Evolutionary conservation across 148 eudicot species (phyloP).

Genomic region (Chenopodium formosanum): DNA sequence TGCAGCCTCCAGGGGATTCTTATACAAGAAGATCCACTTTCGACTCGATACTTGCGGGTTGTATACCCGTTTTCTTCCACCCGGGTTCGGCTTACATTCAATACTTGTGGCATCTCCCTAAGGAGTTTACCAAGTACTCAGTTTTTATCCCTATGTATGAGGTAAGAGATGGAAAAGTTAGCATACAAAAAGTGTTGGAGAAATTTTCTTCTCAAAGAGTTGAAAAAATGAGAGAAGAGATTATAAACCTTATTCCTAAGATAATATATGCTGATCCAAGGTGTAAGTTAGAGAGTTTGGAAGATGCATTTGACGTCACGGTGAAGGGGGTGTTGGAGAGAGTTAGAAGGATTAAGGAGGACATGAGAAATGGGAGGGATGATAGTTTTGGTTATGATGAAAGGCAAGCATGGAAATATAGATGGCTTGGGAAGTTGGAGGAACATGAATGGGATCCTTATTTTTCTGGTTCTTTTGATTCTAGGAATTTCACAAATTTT

Average conservation of each 20-base stretch:
- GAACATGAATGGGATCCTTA: conserved; percentile 55
- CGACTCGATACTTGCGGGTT: conserved; percentile 77
- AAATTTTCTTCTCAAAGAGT: conserved; percentile 38
- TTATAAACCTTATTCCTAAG: conserved; percentile 54
- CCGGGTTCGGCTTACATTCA: conserved; percentile 61
- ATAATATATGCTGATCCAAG: conserved; percentile 55
- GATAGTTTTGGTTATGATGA: conserved; percentile 48
- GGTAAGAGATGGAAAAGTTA: conserved; percentile 40
- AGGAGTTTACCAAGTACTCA: conserved; percentile 47
- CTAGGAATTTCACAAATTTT: conserved; percentile 37
- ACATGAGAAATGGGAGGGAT: conserved; percentile 35
- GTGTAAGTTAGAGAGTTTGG: conserved; percentile 38
- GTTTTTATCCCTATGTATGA: conserved; percentile 61
- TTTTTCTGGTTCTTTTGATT: conserved; percentile 44
- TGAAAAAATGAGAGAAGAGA: conserved; percentile 52
- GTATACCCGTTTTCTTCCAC: conserved; percentile 82
- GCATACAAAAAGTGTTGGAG: conserved; percentile 43
- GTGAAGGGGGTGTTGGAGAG: conserved; percentile 45
- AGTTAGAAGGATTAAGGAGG: conserved; percentile 35
- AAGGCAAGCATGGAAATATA: conserved; percentile 44
- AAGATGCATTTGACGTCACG: conserved; percentile 76
- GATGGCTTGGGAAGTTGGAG: conserved; percentile 40
- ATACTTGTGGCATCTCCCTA: conserved; percentile 69
- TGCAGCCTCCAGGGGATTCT: conserved; percentile 83
- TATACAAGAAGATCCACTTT: conserved; percentile 67